Evolutionary conservation across 345 rosid genomes (phyloP).

Genomic region (Heritiera littoralis): DNA sequence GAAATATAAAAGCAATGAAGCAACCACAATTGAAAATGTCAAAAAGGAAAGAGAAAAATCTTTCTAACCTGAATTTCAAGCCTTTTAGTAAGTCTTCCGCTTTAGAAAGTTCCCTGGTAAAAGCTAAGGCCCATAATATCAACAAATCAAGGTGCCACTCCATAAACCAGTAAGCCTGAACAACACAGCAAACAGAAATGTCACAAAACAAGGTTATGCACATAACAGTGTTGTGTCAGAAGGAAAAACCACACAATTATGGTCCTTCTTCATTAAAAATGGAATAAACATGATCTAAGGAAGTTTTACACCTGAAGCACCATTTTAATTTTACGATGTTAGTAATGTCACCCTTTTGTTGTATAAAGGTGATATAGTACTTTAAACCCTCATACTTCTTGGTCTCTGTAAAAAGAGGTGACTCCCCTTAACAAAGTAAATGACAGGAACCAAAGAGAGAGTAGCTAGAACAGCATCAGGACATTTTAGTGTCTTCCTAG

Average conservation of each 20-base stretch:
- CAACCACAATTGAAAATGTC: background rate
- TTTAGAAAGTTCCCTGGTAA: conserved; percentile 57
- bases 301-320: background rate
- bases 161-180: conserved; percentile 67
- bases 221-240: background rate
- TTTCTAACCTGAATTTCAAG: conserved; percentile 61
- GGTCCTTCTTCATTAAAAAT: background rate
- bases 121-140: conserved; percentile 76
- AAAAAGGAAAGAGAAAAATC: conserved; percentile 21
- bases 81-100: conserved; percentile 72
- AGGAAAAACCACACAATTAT: background rate
- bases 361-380: background rate
- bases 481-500: background rate
- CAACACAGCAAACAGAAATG: conserved; percentile 16
- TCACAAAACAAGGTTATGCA: background rate
- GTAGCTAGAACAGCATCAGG: conserved; percentile 11
- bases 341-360: background rate
- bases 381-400: background rate
- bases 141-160: conserved; percentile 86
- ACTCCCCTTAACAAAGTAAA: background rate
- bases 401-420: background rate
- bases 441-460: background rate
- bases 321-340: background rate
- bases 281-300: background rate
- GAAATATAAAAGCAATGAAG: conserved; percentile 23